Percentiles rank a stretch among this genome's conserved stretches.
Conservation (phyloP, 2,329 filamentous ascomycete species). For the Helminthosporium solani region DNA sequence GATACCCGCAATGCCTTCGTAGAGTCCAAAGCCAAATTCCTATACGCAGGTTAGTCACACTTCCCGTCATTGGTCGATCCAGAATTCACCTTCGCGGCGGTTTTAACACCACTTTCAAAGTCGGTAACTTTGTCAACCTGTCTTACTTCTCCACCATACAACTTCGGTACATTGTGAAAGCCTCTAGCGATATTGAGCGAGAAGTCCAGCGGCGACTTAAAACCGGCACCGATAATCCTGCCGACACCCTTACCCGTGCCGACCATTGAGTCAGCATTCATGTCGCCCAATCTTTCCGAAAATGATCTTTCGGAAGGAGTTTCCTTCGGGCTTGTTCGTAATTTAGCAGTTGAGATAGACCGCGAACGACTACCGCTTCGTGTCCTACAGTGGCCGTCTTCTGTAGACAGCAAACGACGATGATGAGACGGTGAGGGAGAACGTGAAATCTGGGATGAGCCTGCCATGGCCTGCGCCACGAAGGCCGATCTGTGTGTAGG, state of each 20-base stretch:
- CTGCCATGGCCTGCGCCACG: slow-evolving; percentile 36
- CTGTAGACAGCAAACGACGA: slow-evolving; percentile 4
- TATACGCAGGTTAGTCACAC: slow-evolving; percentile 20
- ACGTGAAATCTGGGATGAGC: slow-evolving; percentile 30
- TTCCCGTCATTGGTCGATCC: background rate
- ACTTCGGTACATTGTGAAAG: slow-evolving; percentile 80
- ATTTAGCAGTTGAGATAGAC: slow-evolving; percentile 20
- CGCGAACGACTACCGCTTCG: slow-evolving; percentile 12
- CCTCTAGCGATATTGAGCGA: slow-evolving; percentile 79
- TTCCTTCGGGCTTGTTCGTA: slow-evolving; percentile 18
- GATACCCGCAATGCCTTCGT: slow-evolving; percentile 78
- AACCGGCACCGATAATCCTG: slow-evolving; percentile 71
- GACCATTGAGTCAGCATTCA: slow-evolving; percentile 57
- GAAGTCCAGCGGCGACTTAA: slow-evolving; percentile 82
- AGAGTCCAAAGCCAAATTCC: slow-evolving; percentile 76
- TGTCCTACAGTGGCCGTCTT: background rate
- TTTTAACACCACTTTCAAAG: slow-evolving; percentile 70
- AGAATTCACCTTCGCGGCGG: slow-evolving; percentile 66
- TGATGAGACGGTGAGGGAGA: slow-evolving; percentile 27
- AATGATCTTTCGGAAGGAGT: slow-evolving; percentile 16
- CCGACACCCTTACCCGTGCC: slow-evolving; percentile 67
- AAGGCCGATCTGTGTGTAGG: slow-evolving; percentile 25
- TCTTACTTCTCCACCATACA: slow-evolving; percentile 82
- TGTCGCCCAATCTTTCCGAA: slow-evolving; percentile 17
- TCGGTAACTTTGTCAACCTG: slow-evolving; percentile 78